phyloP scores from a whole-genome alignment of 1,139 yeast species.

The Suhomyces panamericanus region DNA sequence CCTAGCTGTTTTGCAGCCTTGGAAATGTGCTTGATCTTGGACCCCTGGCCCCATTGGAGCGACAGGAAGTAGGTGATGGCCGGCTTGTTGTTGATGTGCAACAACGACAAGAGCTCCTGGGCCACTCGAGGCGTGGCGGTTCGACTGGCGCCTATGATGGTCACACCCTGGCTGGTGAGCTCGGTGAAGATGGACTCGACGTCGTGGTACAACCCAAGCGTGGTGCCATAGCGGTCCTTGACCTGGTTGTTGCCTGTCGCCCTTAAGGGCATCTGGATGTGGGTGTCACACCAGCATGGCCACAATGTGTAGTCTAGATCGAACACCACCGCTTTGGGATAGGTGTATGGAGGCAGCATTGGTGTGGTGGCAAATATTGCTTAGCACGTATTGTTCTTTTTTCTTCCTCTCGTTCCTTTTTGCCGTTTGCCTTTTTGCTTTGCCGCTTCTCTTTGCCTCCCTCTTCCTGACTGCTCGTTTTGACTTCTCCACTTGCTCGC shows the following conservation, averaged over 20 bases:
- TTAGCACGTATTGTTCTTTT: no score
- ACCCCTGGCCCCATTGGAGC: constrained; percentile 66
- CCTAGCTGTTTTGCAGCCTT: constrained; percentile 45
- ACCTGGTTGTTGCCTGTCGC: constrained; percentile 23
- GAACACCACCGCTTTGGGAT: constrained; percentile 66
- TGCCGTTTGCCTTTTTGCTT: not conserved
- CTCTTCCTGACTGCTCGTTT: not conserved
- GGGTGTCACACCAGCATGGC: constrained; percentile 73
- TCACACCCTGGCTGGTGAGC: constrained; percentile 41
- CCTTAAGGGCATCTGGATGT: constrained; percentile 56
- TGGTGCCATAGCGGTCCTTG: constrained; percentile 49
- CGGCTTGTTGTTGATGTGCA: constrained; percentile 51
- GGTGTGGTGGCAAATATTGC: not conserved
- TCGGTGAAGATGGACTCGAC: constrained; percentile 57
- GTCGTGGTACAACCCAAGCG: constrained; percentile 56
- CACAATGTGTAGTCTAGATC: constrained; percentile 78
- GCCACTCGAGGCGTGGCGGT: constrained; percentile 70
- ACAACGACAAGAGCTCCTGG: constrained; percentile 47
- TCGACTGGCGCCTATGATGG: constrained; percentile 64
- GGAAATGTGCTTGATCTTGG: constrained; percentile 60
- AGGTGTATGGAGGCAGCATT: constrained; percentile 16
- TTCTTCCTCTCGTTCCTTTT: not conserved
- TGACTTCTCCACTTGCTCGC: no score
- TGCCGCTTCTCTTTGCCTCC: not conserved
- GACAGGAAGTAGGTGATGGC: constrained; percentile 50